Evolutionary conservation across 306 rosid genomes (phyloP).

Genomic region (Dalbergia cochinchinensis): DNA sequence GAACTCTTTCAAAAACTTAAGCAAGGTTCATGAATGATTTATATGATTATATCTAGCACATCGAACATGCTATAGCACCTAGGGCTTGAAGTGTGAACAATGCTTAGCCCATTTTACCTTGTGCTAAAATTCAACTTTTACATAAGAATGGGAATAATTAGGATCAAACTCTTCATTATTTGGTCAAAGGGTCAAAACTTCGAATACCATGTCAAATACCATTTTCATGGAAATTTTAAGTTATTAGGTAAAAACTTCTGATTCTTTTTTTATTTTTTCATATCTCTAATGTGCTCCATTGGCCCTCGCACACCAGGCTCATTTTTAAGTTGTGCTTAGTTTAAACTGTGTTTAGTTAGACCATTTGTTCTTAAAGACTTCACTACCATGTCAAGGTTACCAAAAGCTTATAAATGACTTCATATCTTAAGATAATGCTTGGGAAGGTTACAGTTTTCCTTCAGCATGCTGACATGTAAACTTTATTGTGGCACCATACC

Average conservation of each 20-base stretch:
- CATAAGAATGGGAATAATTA: conserved; percentile 9
- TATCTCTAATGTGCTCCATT: neutral
- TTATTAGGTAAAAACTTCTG: neutral
- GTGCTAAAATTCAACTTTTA: conserved; percentile 5
- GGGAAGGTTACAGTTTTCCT: conserved; percentile 1
- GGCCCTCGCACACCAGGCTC: neutral
- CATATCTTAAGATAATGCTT: neutral
- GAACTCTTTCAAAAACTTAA: conserved; percentile 28
- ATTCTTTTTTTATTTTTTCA: neutral
- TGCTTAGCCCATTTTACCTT: neutral
- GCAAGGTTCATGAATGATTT: conserved; percentile 30
- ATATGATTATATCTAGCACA: conserved; percentile 16
- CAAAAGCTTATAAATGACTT: neutral
- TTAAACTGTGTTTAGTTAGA: neutral
- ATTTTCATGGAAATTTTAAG: neutral
- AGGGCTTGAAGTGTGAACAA: conserved; percentile 27
- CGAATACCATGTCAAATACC: conserved; percentile 10
- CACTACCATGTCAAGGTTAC: no score
- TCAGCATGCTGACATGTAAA: neutral
- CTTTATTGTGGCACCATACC: conserved; percentile 11
- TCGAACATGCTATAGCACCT: conserved; percentile 15
- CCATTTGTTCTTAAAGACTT: neutral
- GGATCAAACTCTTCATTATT: conserved; percentile 6
- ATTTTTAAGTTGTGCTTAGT: neutral
- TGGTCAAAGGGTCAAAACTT: neutral